Base-by-base conservation (phyloP, 116 monocot species). In the Phalaenopsis hybrid region DNA sequence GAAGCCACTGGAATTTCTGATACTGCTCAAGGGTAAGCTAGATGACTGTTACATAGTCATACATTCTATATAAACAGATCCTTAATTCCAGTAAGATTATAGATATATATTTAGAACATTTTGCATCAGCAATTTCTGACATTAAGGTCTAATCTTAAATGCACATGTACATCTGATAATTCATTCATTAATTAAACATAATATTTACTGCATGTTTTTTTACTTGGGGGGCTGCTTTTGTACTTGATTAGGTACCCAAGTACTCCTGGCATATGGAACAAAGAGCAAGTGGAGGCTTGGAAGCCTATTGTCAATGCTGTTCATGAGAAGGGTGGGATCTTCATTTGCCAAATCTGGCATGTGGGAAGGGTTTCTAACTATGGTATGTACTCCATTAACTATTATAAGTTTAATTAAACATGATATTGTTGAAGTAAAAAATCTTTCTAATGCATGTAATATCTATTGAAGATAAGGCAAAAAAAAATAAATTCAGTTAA, bases 1-100 rank as follows among this genome's bases (percentile, higher is more conserved):
- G 78, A 78, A 78, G 78, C 78, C 1, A 78, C 78, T 33, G 78
- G 78, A 8, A 17, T 78, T 31, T 78, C 78, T 34, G 52, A 78
- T 52, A 78, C 78, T 16, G 78, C 78, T 13, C 78, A 78, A 45
- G 78, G 78, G 78, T 78, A 78, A 44, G 2, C 16, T 4, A 45
- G 45, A 3, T 45, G 45, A 45, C 45, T 45, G 6, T 45, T 3
- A 45, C 3, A 45, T 6, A 45, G 45, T 3, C 45, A 45, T 6
- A 45, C 45, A 45, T 3, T 45, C 45, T 45, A 45, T 45, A 45
- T 45, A 6, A 45, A 45, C 5, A 45, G 45, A 45, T 45, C 45
- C 45, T 45, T 45, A 45, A 45, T 45, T 6, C 45, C 28, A 28
- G 28, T 28, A 28, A 28, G 28, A 28, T 28, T 28, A 28, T 28